Evolutionary conservation across 2,329 filamentous ascomycete species (phyloP).

Genomic region (Alternaria conjuncta): DNA sequence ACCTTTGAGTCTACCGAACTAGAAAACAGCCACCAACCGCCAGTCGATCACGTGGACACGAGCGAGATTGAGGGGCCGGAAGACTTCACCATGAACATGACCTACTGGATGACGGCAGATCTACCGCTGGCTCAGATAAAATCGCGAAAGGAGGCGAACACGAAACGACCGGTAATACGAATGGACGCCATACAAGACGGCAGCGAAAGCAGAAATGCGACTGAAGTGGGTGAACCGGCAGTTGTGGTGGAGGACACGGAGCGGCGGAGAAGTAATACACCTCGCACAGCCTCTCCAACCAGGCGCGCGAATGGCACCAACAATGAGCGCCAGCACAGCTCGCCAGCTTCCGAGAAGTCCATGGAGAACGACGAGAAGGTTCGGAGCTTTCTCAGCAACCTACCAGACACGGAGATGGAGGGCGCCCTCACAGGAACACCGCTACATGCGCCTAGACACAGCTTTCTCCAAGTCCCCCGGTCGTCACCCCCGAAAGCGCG

Average conservation of each 20-base stretch:
- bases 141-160: conserved; percentile 40
- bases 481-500: conserved; percentile 35
- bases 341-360: conserved; percentile 36
- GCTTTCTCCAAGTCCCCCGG: conserved; percentile 37
- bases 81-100: conserved; percentile 54
- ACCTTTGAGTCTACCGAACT: conserved; percentile 44
- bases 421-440: conserved; percentile 36
- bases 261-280: conserved; percentile 4
- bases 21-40: conserved; percentile 33
- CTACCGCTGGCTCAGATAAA: conserved; percentile 38
- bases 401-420: conserved; percentile 45
- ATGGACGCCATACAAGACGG: conserved; percentile 25
- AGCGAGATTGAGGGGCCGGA: conserved; percentile 51
- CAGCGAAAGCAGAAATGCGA: conserved; percentile 19
- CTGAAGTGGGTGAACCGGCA: conserved; percentile 27
- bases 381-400: conserved; percentile 46
- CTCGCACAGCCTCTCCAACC: conserved; percentile 25
- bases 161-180: conserved; percentile 19
- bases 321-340: conserved; percentile 29
- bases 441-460: conserved; percentile 29
- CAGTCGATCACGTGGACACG: conserved; percentile 46
- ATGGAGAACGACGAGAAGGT: conserved; percentile 50
- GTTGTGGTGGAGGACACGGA: conserved; percentile 22
- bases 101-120: conserved; percentile 51
- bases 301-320: conserved; percentile 32